phyloP scores from a whole-genome alignment of 2,329 filamentous ascomycete species.

The Elsinoe fawcettii region DNA sequence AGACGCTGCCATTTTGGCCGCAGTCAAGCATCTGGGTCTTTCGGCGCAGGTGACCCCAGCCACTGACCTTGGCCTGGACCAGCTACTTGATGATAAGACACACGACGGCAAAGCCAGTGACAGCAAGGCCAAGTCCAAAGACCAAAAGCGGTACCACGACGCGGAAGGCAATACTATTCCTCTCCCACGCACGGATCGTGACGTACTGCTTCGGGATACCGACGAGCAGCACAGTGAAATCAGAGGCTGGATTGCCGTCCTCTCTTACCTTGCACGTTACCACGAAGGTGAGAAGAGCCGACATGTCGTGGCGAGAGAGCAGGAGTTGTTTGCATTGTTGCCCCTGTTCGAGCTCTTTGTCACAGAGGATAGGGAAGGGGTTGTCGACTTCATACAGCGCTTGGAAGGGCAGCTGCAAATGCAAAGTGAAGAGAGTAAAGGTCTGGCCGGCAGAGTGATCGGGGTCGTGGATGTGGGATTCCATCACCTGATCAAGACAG shows the following conservation, averaged over 20 bases:
- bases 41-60: slow-evolving; percentile 9
- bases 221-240: slow-evolving; percentile 31
- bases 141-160: slow-evolving; percentile 17
- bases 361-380: neutral
- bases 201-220: slow-evolving; percentile 27
- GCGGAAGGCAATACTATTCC: neutral
- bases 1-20: slow-evolving; percentile 28
- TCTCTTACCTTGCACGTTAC: slow-evolving; percentile 32
- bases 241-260: slow-evolving; percentile 22
- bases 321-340: neutral
- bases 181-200: slow-evolving; percentile 15
- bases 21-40: slow-evolving; percentile 26
- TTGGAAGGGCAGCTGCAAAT: neutral
- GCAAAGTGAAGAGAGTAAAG: neutral
- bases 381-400: neutral
- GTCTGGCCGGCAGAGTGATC: neutral
- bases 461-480: neutral
- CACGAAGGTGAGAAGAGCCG: slow-evolving; percentile 1
- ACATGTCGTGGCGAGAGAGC: neutral
- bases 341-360: neutral
- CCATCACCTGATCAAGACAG: neutral
- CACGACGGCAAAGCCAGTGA: neutral
- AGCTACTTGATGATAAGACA: too few species aligned
- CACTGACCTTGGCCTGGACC: slow-evolving; percentile 18
- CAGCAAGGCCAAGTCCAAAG: slow-evolving; percentile 13